phyloP scores from a whole-genome alignment of 2,329 filamentous ascomycete species.

The Aspergillus tamarii region DNA sequence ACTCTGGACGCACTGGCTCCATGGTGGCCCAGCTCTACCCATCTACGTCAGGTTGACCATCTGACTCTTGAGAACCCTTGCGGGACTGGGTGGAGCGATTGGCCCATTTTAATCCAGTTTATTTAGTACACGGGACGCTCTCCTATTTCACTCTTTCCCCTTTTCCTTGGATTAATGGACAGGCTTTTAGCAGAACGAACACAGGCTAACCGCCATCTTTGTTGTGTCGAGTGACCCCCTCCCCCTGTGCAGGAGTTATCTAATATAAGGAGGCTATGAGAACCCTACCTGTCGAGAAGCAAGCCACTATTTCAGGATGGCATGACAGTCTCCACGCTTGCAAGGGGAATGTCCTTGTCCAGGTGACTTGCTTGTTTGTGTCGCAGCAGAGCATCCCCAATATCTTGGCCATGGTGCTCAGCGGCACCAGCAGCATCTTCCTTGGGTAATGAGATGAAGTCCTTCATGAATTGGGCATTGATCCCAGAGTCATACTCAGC shows the following conservation, averaged over 20 bases:
- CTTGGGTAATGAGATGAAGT: neutral
- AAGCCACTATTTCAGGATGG: neutral
- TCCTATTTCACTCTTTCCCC: neutral
- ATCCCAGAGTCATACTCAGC: slow-evolving; percentile 1
- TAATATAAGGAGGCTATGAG: neutral
- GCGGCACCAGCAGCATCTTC: neutral
- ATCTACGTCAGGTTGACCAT: slow-evolving; percentile 1
- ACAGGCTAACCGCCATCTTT: neutral
- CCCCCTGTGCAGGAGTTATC: neutral
- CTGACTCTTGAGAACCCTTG: neutral
- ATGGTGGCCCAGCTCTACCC: neutral
- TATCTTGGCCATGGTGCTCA: neutral
- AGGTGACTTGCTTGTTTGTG: neutral
- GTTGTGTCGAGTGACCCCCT: neutral
- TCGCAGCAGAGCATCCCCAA: neutral
- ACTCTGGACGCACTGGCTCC: neutral
- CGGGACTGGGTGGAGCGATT: neutral
- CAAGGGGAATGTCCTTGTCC: neutral
- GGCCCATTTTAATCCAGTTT: too few relatives aligned
- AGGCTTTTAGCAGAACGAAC: neutral
- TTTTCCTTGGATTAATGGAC: neutral
- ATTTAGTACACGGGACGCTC: neutral
- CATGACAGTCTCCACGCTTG: neutral
- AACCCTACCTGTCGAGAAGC: neutral
- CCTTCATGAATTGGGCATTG: neutral